A percentile compares a stretch with the other conserved stretches of the same genome.
These are phyloP conservation scores for Coniella lustricola DNA, from an alignment of 2,329 filamentous ascomycete species.

Conservation along the genomic window DNA sequence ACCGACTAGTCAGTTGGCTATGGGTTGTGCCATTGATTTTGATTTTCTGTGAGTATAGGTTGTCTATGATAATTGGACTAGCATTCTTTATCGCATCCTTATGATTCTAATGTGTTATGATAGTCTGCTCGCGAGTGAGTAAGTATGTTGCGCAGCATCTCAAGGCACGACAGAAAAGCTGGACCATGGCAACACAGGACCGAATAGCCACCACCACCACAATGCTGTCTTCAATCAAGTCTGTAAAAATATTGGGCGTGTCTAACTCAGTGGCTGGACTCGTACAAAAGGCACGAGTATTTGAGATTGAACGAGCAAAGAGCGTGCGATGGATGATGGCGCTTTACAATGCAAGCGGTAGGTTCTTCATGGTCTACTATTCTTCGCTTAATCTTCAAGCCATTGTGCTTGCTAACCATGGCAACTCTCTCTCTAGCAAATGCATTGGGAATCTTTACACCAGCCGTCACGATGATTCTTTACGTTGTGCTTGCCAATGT, in stretches of 20 bases:
- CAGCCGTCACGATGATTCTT: constrained; percentile 30
- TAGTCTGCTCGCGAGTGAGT: constrained; percentile 36
- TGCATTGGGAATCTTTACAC: constrained; percentile 34
- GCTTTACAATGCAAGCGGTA: constrained; percentile 34
- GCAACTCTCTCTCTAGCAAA: constrained; percentile 27
- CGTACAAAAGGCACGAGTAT: constrained; percentile 23
- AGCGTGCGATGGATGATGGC: constrained; percentile 34
- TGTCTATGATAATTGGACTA: too few species aligned
- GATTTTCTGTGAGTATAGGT: constrained; percentile 30
- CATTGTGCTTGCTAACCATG: neutral
- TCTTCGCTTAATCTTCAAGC: neutral
- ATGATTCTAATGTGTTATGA: neutral
- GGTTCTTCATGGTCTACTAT: constrained; percentile 1
- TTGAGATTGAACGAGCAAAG: constrained; percentile 27
- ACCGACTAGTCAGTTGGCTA: constrained; percentile 34
- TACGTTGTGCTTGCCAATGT: constrained; percentile 25
- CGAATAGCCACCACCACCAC: constrained; percentile 30
- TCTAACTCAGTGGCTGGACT: constrained; percentile 18
- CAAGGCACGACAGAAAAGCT: constrained; percentile 28
- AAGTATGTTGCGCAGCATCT: constrained; percentile 32
- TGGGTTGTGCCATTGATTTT: constrained; percentile 33
- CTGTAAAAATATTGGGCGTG: constrained; percentile 34
- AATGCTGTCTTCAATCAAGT: constrained; percentile 30
- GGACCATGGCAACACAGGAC: constrained; percentile 34
- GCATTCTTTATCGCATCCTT: neutral